Conservation (phyloP, 2,329 filamentous ascomycete genomes). For the Seiridium unicorne region DNA sequence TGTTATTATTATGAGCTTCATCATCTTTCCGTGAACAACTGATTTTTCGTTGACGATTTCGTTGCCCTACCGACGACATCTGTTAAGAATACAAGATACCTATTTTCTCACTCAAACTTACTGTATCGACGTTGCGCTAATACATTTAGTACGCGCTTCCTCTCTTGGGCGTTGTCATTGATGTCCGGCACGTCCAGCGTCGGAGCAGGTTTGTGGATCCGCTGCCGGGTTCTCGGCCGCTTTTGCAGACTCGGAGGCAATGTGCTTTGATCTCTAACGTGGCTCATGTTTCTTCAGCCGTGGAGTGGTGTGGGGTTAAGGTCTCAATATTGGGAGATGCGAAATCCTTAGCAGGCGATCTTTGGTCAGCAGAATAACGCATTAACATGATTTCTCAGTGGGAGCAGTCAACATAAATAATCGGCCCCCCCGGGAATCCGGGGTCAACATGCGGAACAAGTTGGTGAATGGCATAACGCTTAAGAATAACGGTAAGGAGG, state of each 20-base stretch:
- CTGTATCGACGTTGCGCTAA: conserved; percentile 54
- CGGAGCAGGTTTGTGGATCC: conserved; percentile 37
- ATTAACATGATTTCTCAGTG: not conserved
- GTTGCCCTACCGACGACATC: conserved; percentile 4
- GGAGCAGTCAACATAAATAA: not conserved
- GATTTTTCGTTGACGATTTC: conserved; percentile 8
- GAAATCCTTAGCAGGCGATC: not conserved
- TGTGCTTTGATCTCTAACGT: not conserved
- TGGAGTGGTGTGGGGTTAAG: too few relatives aligned
- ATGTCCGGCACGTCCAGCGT: conserved; percentile 44
- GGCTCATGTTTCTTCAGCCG: too few relatives aligned
- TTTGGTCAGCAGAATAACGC: not conserved
- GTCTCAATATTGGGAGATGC: too few relatives aligned
- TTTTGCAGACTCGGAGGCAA: not conserved
- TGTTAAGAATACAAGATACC: too few relatives aligned
- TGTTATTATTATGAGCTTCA: not conserved
- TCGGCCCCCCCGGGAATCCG: not conserved
- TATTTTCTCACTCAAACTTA: conserved; percentile 19
- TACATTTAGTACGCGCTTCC: conserved; percentile 53
- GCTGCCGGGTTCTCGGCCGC: conserved; percentile 31
- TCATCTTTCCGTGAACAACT: not conserved
- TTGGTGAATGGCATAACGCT: not conserved
- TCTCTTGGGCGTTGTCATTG: conserved; percentile 48
- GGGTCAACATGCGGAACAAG: not conserved
- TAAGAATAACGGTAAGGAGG: not conserved